Evolutionary conservation across 345 rosid species (phyloP).

Genomic region (Citrus sinensis): DNA sequence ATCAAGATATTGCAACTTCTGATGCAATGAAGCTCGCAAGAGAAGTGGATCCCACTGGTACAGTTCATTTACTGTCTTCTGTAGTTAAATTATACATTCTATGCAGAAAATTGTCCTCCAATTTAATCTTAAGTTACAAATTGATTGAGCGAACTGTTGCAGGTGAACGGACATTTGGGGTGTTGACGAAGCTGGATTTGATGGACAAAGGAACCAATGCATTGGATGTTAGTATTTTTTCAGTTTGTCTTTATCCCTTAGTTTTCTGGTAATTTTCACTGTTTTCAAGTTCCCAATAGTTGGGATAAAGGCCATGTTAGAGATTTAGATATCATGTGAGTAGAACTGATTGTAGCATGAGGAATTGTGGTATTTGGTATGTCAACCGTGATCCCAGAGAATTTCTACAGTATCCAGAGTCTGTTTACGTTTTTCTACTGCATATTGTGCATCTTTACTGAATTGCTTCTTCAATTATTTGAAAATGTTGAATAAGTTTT

Average conservation of each 20-base stretch:
- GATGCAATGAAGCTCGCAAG: conserved; percentile 90
- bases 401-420: neutral
- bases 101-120: neutral
- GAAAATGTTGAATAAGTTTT: neutral
- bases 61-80: conserved; percentile 9
- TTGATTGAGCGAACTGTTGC: conserved; percentile 6
- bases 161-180: conserved; percentile 99
- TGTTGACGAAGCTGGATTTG: conserved; percentile 88
- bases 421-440: neutral
- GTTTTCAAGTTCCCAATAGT: neutral
- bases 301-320: neutral
- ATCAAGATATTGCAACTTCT: conserved; percentile 95
- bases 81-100: neutral
- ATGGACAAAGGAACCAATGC: conserved; percentile 99
- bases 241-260: neutral
- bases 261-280: neutral
- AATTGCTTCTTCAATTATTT: neutral
- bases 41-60: conserved; percentile 93
- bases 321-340: neutral
- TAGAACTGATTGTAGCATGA: neutral
- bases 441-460: neutral
- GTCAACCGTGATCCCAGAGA: neutral
- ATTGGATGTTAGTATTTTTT: conserved; percentile 56
- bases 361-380: neutral
- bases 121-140: neutral